Conservation (phyloP, 2,329 filamentous ascomycete species). For the Pseudomassariella vexata region DNA sequence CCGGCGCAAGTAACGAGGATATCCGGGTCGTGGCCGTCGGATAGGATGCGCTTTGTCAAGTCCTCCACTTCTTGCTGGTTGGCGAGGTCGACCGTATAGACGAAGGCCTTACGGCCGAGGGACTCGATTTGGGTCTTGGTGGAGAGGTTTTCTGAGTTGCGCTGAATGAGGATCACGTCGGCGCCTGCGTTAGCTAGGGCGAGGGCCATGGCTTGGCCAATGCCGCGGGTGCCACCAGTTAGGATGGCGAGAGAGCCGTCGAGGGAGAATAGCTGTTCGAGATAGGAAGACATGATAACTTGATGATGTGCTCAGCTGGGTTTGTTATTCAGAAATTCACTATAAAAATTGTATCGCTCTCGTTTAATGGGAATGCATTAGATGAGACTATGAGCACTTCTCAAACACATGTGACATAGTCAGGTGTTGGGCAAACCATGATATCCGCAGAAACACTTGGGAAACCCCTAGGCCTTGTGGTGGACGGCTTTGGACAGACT, state of each 20-base stretch:
- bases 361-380: too few species aligned
- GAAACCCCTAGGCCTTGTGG: too few species aligned
- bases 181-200: conserved; percentile 52
- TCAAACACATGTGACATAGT: too few species aligned
- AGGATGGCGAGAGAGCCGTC: conserved; percentile 47
- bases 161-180: conserved; percentile 47
- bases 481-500: too few species aligned
- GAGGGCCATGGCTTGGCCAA: conserved; percentile 49
- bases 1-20: too few species aligned
- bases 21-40: too few species aligned
- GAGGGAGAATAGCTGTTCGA: conserved; percentile 39
- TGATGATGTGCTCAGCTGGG: too few species aligned
- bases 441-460: too few species aligned
- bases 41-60: conserved; percentile 56
- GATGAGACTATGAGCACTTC: too few species aligned
- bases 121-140: conserved; percentile 59
- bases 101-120: conserved; percentile 59
- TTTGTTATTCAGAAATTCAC: too few species aligned
- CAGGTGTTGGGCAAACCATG: too few species aligned
- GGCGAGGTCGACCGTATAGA: conserved; percentile 67
- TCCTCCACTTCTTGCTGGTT: conserved; percentile 52
- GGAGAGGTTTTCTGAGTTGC: conserved; percentile 30
- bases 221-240: conserved; percentile 50
- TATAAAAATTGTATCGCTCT: too few species aligned
- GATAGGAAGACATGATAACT: conserved; percentile 14